A percentile compares a stretch with the other conserved stretches of the same genome.
phyloP scores from a whole-genome alignment of 2,329 filamentous ascomycete species.

The Fusarium sp. region DNA sequence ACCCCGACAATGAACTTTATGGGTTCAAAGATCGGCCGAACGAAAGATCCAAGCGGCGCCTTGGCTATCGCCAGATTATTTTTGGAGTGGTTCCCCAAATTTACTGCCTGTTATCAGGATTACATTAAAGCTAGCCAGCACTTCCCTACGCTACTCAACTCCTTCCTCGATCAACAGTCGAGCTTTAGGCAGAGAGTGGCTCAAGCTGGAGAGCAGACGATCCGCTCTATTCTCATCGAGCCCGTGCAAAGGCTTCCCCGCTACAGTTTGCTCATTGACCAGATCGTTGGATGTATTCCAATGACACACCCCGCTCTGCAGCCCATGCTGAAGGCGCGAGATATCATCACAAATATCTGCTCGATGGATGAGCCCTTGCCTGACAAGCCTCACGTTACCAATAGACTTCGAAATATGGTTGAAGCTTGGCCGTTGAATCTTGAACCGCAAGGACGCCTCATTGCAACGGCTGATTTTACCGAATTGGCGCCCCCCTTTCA shows the following conservation, averaged over 20 bases:
- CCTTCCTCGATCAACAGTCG: constrained; percentile 82
- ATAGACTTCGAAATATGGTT: constrained; percentile 79
- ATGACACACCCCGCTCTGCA: constrained; percentile 87
- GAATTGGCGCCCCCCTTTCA: constrained; percentile 80
- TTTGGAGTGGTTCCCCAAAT: constrained; percentile 91
- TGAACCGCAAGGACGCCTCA: constrained; percentile 79
- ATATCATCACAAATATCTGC: constrained; percentile 96
- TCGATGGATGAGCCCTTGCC: constrained; percentile 80
- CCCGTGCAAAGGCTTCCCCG: constrained; percentile 93
- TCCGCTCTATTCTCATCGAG: constrained; percentile 94
- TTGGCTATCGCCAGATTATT: constrained; percentile 82
- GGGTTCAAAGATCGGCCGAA: constrained; percentile 58
- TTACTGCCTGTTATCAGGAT: constrained; percentile 89
- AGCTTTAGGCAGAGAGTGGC: constrained; percentile 84
- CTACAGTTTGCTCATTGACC: constrained; percentile 96
- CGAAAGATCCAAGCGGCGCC: constrained; percentile 81
- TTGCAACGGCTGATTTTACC: constrained; percentile 82
- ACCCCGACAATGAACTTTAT: constrained; percentile 56
- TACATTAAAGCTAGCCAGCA: constrained; percentile 92
- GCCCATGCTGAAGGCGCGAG: constrained; percentile 85
- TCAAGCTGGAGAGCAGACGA: constrained; percentile 86
- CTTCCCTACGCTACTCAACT: constrained; percentile 83
- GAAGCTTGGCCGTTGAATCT: constrained; percentile 80
- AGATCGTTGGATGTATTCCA: constrained; percentile 87
- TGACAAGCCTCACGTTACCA: constrained; percentile 79